These are phyloP conservation scores for Patellifolia procumbens DNA, from an alignment of 179 eudicot species.

Conservation along the genomic window DNA sequence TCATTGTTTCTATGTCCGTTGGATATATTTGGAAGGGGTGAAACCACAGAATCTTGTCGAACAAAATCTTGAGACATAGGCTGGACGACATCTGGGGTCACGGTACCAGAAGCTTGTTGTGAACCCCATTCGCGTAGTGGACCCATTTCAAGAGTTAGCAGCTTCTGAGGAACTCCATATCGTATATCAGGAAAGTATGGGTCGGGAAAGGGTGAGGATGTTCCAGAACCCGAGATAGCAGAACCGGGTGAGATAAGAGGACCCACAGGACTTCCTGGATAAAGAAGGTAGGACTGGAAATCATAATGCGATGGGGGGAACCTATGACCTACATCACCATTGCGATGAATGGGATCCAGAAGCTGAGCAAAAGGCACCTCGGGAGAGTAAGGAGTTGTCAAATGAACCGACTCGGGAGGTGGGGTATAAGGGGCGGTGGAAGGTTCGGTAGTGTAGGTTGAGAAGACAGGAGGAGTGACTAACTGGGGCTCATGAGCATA, in stretches of 20 bases:
- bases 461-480: slow-evolving; percentile 94
- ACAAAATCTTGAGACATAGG: slow-evolving; percentile 48
- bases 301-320: slow-evolving; percentile 61
- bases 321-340: slow-evolving; percentile 45
- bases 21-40: slow-evolving; percentile 41
- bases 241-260: slow-evolving; percentile 88
- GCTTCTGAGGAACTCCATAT: slow-evolving; percentile 55
- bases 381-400: slow-evolving; percentile 95
- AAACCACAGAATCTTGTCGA: slow-evolving; percentile 57
- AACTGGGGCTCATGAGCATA: slow-evolving; percentile 90
- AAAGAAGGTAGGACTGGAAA: slow-evolving; percentile 75
- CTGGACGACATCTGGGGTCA: slow-evolving; percentile 60
- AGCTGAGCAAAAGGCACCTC: slow-evolving; percentile 96
- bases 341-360: slow-evolving; percentile 62
- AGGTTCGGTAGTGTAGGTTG: slow-evolving; percentile 85
- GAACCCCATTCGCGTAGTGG: slow-evolving; percentile 59
- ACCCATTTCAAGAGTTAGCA: slow-evolving; percentile 51
- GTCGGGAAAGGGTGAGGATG: slow-evolving; percentile 86
- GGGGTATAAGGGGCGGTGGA: slow-evolving; percentile 95
- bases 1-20: slow-evolving; percentile 47
- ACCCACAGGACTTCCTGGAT: slow-evolving; percentile 86
- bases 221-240: slow-evolving; percentile 77
- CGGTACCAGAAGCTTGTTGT: slow-evolving; percentile 63
- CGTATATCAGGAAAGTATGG: slow-evolving; percentile 50
- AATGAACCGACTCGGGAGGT: slow-evolving; percentile 89